Evolutionary conservation across 2,329 filamentous ascomycete species (phyloP), one percentile per base, ranked within the genome.

Genomic region (Aureobasidium melanogenum): DNA sequence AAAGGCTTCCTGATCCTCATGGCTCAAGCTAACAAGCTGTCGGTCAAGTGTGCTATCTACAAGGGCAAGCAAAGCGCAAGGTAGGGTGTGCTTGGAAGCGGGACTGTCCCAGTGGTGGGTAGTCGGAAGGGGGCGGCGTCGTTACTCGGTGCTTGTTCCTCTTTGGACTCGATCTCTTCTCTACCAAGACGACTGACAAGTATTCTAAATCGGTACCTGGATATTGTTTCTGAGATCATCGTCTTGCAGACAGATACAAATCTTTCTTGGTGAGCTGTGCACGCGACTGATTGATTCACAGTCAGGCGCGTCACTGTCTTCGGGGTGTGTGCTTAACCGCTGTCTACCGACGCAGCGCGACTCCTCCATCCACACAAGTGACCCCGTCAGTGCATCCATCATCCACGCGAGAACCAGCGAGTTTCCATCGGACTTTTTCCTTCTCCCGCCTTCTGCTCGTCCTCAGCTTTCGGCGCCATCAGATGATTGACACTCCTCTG

Each of bases 1-100:
- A 96, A 96, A 60, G 89, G 88, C 69, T 91, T 84, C 71, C 92
- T 85, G 78, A 97, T 90, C 75, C 89, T 88, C 88, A 96, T 94
- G 26, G 66, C 59, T 51, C 38, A 17, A 44, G 38, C n/a, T 22
- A 14, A 5, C 1, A 17, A 8, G 26, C 10, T 38, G 39, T 39
- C 24, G 52, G 43, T 17, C 26, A 24, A 17, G 52, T 38, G 19
- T 51, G 48, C 30, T 50, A 19, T 34, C 15, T 46, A 19, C 32
- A 15, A 36, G 32, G 15, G 39, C 39, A 14, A 38, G 51, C 38
- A 54, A 54, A 38, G 52, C 39, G 15, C 34, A n/a, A 39, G 38
- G 38, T 43, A 43, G 32, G 14, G 32, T 36, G 14, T 26, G 15
- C 44, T 47, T 47, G 44, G 32, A 26, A 47, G 24, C 44, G 44